A percentile compares a stretch with the other conserved stretches of the same genome.
These are phyloP conservation scores for Biscogniauxia mediterranea DNA, from an alignment of 2,329 filamentous ascomycete genomes.

Conservation along the genomic window DNA sequence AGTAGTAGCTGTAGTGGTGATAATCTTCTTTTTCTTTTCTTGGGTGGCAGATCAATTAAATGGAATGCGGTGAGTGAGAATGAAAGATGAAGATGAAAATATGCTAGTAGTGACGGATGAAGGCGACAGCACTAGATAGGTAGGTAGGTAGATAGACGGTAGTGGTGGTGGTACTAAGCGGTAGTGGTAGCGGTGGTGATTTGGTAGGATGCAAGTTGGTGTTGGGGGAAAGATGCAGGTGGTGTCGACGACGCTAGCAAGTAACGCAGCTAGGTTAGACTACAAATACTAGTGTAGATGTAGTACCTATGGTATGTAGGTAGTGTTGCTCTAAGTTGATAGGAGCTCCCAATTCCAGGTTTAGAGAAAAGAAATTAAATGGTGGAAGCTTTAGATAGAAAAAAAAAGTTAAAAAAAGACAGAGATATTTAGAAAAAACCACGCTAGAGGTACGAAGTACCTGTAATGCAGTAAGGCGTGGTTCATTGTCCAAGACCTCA, in stretches of 20 bases:
- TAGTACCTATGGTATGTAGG: too few relatives aligned
- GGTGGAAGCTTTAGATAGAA: neutral
- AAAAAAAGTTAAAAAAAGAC: too few relatives aligned
- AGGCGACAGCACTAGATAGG: neutral
- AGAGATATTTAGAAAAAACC: too few relatives aligned
- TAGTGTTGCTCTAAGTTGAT: too few relatives aligned
- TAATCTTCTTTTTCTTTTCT: neutral
- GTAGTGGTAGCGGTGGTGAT: too few relatives aligned
- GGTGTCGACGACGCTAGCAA: neutral
- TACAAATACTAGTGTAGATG: too few relatives aligned
- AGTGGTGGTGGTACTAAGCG: neutral
- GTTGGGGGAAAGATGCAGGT: neutral
- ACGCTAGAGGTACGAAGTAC: neutral
- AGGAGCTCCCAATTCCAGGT: too few relatives aligned
- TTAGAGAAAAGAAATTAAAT: neutral
- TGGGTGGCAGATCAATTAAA: neutral
- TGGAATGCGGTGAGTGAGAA: neutral
- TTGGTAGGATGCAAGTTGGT: neutral
- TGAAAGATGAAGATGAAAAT: neutral
- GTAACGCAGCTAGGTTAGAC: neutral
- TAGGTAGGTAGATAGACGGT: neutral
- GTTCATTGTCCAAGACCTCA: neutral
- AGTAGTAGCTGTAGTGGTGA: too few relatives aligned
- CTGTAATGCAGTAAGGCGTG: neutral
- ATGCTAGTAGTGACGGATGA: neutral